phyloP scores from a whole-genome alignment of 305 asterid genomes.

The Fraxinus xanthoxyloides region DNA sequence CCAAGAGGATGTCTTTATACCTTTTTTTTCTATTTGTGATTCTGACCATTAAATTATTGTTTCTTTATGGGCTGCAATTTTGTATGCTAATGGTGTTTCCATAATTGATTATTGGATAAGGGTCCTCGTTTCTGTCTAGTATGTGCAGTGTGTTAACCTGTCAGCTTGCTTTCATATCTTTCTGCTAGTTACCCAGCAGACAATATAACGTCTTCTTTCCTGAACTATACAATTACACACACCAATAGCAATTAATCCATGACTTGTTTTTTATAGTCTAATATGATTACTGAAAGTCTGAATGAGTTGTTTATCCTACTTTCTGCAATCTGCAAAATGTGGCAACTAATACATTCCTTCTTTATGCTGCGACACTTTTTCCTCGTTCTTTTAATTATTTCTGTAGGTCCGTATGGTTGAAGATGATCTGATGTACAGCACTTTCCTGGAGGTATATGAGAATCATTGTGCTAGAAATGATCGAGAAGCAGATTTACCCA shows the following conservation, averaged over 20 bases:
- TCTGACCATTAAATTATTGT: background rate
- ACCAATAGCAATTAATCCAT: background rate
- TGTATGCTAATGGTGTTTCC: background rate
- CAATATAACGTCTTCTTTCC: background rate
- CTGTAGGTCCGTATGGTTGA: constrained; percentile 97
- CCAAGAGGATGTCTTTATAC: background rate
- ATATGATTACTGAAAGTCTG: background rate
- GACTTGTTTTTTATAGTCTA: background rate
- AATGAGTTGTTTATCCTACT: background rate
- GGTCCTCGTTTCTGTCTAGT: background rate
- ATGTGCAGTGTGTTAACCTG: background rate
- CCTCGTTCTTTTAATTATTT: constrained; percentile 6
- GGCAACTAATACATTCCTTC: background rate
- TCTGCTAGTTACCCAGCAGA: background rate
- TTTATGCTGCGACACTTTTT: constrained; percentile 4
- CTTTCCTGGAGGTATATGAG: constrained; percentile 97
- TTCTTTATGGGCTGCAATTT: background rate
- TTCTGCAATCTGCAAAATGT: background rate
- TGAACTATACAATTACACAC: background rate
- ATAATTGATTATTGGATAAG: background rate
- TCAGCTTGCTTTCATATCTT: background rate
- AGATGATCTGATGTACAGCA: constrained; percentile 97
- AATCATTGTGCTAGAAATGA: constrained; percentile 96
- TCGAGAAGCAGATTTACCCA: constrained; percentile 87
- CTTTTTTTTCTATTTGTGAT: background rate